phyloP scores from a whole-genome alignment of 352 stramenopile genomes.

The Pythium utonaiense region DNA sequence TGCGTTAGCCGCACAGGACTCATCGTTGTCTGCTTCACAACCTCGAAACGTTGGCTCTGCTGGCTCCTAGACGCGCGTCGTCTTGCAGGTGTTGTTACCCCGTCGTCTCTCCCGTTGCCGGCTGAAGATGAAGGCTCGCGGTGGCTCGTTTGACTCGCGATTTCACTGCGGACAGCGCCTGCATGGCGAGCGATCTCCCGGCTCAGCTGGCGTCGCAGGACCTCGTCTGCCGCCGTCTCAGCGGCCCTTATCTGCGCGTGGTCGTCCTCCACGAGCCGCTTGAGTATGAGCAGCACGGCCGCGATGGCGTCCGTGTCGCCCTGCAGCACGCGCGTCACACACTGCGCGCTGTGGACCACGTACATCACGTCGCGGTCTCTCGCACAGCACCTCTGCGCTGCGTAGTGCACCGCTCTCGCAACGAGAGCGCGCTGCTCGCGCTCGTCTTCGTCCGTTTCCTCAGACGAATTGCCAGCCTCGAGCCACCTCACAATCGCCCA shows the following conservation, averaged over 20 bases:
- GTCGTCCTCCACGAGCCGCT: slow-evolving; percentile 21
- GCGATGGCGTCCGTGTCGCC: slow-evolving; percentile 37
- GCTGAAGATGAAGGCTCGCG: no score
- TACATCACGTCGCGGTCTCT: slow-evolving; percentile 44
- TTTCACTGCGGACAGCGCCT: no score
- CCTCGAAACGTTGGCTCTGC: no score
- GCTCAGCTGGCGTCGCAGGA: background rate
- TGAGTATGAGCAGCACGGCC: slow-evolving; percentile 45
- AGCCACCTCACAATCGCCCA: slow-evolving; percentile 43
- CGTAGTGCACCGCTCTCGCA: slow-evolving; percentile 35
- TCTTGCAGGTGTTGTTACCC: no score
- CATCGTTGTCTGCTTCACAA: no score
- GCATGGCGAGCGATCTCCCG: background rate
- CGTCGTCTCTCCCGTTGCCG: no score
- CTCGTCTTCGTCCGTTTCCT: background rate
- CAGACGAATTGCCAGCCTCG: slow-evolving; percentile 8
- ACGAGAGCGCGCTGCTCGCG: slow-evolving; percentile 21
- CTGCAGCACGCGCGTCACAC: slow-evolving; percentile 30
- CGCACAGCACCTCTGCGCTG: slow-evolving; percentile 34
- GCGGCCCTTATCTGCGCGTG: background rate
- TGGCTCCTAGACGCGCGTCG: no score
- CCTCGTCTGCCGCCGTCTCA: background rate
- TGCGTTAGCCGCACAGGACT: no score
- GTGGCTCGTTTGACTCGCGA: no score
- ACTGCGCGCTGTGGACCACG: slow-evolving; percentile 43